Conservation (phyloP, 2,329 filamentous ascomycete species). For the Diaporthe humulicola region DNA sequence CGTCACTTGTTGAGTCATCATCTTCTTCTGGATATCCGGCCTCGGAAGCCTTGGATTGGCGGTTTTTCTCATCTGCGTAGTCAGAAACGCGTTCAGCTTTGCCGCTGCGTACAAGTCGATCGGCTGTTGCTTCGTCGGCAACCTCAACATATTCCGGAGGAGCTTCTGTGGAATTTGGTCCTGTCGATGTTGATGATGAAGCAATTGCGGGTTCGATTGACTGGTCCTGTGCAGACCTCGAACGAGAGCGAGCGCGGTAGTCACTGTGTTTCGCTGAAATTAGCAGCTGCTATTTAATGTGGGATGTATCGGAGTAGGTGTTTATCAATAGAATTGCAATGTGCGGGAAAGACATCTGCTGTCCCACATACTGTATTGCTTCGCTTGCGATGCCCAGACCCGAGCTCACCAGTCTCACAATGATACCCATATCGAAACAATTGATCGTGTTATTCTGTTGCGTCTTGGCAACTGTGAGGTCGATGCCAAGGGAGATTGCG, state of each 20-base stretch:
- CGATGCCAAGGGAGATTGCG: not conserved
- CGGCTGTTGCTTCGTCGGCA: constrained; percentile 32
- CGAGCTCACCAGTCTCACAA: constrained; percentile 35
- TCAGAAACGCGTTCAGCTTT: constrained; percentile 23
- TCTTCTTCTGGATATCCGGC: constrained; percentile 28
- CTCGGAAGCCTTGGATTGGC: not conserved
- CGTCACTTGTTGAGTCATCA: constrained; percentile 27
- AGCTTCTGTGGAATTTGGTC: not conserved
- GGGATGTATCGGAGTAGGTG: no score
- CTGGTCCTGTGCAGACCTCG: constrained; percentile 25
- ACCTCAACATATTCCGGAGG: constrained; percentile 38
- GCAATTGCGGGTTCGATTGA: not conserved
- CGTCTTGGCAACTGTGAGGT: not conserved
- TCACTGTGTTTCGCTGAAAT: not conserved
- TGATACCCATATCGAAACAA: constrained; percentile 25
- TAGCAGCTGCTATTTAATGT: not conserved
- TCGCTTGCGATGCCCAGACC: constrained; percentile 43
- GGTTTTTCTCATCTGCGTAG: constrained; percentile 20
- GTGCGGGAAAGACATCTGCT: not conserved
- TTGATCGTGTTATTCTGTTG: not conserved
- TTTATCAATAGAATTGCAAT: no score
- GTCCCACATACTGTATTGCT: constrained; percentile 39
- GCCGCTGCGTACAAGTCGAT: constrained; percentile 24
- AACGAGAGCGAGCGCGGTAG: constrained; percentile 39
- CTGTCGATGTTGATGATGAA: constrained; percentile 13